phyloP scores from a whole-genome alignment of 768 basidiomycete genomes.

The Serendipita vermifera region DNA sequence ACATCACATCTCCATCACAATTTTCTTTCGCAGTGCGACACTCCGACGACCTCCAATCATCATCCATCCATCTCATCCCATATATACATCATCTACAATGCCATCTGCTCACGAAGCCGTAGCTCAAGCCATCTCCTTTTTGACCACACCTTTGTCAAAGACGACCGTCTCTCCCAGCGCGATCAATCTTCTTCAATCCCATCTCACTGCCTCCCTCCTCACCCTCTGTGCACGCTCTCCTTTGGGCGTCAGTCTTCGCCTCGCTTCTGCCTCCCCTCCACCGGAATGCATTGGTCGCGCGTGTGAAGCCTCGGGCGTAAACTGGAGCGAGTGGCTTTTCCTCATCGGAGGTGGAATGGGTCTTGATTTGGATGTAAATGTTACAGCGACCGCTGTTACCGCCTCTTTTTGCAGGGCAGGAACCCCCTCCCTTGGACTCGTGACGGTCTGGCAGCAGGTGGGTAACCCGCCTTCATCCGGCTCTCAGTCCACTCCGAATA shows the following conservation, averaged over 20 bases:
- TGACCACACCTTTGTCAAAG: conserved; percentile 2
- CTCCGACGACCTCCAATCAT: too few species aligned
- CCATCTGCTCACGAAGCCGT: too few species aligned
- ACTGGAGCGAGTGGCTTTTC: conserved; percentile 7
- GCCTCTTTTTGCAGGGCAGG: not conserved
- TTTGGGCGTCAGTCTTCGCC: not conserved
- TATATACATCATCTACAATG: too few species aligned
- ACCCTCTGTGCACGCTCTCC: not conserved
- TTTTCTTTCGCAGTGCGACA: too few species aligned
- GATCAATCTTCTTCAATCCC: not conserved
- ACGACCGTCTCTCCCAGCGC: conserved; percentile 9
- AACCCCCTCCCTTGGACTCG: conserved; percentile 7
- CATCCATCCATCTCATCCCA: too few species aligned
- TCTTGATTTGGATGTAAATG: not conserved
- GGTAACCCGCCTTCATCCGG: not conserved
- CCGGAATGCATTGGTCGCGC: conserved; percentile 7
- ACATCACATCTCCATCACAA: too few species aligned
- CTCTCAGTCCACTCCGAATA: not conserved
- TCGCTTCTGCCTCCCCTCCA: not conserved
- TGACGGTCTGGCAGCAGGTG: conserved; percentile 8
- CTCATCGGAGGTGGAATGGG: conserved; percentile 8
- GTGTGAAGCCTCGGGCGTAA: conserved; percentile 3
- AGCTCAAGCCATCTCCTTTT: conserved; percentile 7
- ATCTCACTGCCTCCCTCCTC: conserved; percentile 1
- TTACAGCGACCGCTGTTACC: not conserved